Evolutionary conservation across 345 rosid genomes (phyloP).

Genomic region (Eucalyptus marginata): DNA sequence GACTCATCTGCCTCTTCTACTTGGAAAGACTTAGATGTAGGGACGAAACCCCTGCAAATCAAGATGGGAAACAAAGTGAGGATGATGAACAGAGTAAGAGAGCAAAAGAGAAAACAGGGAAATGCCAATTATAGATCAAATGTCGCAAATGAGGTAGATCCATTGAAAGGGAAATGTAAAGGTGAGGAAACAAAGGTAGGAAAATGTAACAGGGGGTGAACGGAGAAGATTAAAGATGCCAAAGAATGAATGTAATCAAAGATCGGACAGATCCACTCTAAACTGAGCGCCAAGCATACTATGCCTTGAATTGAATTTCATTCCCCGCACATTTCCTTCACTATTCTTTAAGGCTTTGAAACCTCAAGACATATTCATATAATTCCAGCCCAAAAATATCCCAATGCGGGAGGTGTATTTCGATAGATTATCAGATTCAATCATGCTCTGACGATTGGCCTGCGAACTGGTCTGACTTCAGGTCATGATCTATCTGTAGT

Average conservation of each 20-base stretch:
- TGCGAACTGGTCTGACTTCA: background rate
- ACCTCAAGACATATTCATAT: background rate
- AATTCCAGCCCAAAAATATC: background rate
- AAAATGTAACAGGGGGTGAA: background rate
- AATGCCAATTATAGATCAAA: background rate
- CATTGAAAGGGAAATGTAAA: background rate
- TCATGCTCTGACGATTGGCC: background rate
- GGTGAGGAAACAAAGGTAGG: background rate
- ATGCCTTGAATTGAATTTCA: background rate
- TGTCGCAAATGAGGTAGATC: background rate
- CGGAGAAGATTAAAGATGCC: background rate
- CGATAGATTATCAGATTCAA: background rate
- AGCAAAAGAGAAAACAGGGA: background rate
- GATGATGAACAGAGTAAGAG: background rate
- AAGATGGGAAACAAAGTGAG: background rate
- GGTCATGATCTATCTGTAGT: background rate
- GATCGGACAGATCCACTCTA: background rate
- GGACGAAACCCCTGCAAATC: background rate
- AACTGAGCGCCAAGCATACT: background rate
- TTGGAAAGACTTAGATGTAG: background rate
- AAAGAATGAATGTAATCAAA: background rate
- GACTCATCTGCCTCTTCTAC: background rate
- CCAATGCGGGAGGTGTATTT: background rate
- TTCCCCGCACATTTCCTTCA: background rate
- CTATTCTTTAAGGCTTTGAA: background rate